Evolutionary conservation across 164 flowering plant species (phyloP).

Genomic region (Aristolochia californica): DNA sequence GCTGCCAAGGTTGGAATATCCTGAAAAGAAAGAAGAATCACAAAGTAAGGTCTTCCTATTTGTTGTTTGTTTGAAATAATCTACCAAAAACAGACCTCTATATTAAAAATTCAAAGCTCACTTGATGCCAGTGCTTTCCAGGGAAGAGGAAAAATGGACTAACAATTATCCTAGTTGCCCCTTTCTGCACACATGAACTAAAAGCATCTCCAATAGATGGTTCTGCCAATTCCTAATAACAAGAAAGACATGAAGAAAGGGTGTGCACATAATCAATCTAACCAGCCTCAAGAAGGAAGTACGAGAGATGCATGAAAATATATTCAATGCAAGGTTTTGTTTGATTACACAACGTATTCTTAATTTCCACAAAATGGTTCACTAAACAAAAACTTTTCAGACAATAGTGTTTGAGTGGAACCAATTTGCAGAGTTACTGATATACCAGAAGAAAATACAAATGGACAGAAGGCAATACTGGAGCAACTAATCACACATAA

Average conservation of each 20-base stretch:
- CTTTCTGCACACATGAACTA: slow-evolving; percentile 56
- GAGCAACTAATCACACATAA: no score
- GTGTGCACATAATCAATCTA: not conserved
- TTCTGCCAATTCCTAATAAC: slow-evolving; percentile 67
- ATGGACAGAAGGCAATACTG: no score
- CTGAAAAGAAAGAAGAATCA: slow-evolving; percentile 22
- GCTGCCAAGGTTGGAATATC: slow-evolving; percentile 87
- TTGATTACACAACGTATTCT: no score
- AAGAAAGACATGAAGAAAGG: slow-evolving; percentile 2
- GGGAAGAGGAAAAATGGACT: slow-evolving; percentile 95
- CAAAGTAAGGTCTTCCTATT: not conserved
- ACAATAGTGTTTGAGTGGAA: no score
- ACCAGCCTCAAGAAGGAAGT: not conserved
- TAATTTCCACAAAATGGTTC: no score
- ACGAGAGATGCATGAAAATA: not conserved
- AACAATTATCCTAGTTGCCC: slow-evolving; percentile 64
- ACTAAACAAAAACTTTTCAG: no score
- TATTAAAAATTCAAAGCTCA: slow-evolving; percentile 9
- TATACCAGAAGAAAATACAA: no score
- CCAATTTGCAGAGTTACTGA: no score
- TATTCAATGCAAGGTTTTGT: no score
- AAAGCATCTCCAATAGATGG: slow-evolving; percentile 82
- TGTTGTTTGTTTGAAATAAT: not conserved
- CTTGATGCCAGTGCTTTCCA: slow-evolving; percentile 95
- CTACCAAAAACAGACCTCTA: not conserved